phyloP scores from a whole-genome alignment of 2,329 filamentous ascomycete genomes.

The Apiospora malaysiana region DNA sequence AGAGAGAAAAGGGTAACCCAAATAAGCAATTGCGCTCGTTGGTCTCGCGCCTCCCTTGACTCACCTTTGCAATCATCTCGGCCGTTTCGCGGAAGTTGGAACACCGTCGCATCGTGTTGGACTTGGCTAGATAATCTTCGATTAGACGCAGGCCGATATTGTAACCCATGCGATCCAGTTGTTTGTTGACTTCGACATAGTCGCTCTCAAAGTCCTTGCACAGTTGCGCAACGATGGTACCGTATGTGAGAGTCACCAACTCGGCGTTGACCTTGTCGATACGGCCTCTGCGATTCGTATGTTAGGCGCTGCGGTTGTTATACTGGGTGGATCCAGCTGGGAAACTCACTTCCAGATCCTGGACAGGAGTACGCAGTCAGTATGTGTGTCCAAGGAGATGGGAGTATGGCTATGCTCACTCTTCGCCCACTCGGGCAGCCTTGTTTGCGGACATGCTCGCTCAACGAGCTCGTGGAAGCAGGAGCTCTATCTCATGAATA shows the following conservation, averaged over 20 bases:
- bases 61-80: conserved; percentile 92
- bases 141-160: conserved; percentile 96
- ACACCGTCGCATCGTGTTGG: conserved; percentile 86
- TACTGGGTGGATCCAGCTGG: not conserved
- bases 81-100: conserved; percentile 94
- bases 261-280: conserved; percentile 99
- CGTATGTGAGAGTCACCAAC: conserved; percentile 95
- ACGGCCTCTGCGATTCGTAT: conserved; percentile 68
- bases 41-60: conserved; percentile 22
- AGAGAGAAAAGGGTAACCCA: conserved; percentile 18
- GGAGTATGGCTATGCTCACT: conserved; percentile 50
- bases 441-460: conserved; percentile 63
- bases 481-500: conserved; percentile 33
- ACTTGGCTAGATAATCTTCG: conserved; percentile 97
- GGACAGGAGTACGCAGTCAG: conserved; percentile 30
- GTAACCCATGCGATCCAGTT: conserved; percentile 98
- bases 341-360: conserved; percentile 90
- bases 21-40: not conserved
- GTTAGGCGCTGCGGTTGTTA: conserved; percentile 13
- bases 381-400: conserved; percentile 36
- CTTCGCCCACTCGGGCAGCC: conserved; percentile 66
- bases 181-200: conserved; percentile 95
- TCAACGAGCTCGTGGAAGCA: conserved; percentile 33
- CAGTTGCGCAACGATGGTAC: conserved; percentile 94
- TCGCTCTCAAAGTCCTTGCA: conserved; percentile 96